phyloP scores from a whole-genome alignment of 805 yeast species.

The Metschnikowia proteae region DNA sequence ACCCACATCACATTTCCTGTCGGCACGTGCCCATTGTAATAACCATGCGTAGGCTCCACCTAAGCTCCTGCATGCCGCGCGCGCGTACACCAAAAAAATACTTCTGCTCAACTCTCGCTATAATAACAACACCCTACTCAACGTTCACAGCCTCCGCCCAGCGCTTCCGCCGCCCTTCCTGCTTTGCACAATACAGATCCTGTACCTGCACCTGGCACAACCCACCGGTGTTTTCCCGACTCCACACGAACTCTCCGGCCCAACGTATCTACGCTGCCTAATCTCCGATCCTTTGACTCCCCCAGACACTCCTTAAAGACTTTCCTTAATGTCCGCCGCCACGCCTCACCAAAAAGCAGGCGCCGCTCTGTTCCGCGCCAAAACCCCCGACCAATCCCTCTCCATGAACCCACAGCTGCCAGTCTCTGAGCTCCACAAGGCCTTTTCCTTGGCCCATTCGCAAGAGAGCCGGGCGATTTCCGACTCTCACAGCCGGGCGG shows the following conservation, averaged over 20 bases:
- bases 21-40: neutral
- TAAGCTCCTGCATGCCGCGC: neutral
- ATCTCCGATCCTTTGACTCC: neutral
- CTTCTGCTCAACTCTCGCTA: slow-evolving; percentile 1
- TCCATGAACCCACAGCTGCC: slow-evolving; percentile 9
- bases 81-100: slow-evolving; percentile 3
- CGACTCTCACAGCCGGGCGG: neutral
- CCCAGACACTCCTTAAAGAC: neutral
- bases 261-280: no score
- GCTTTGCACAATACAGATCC: slow-evolving; percentile 2
- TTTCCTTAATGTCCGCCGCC: neutral
- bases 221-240: neutral
- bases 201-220: neutral
- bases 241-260: no score
- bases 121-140: slow-evolving; percentile 1
- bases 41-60: neutral
- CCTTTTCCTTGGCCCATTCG: slow-evolving; percentile 5
- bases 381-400: neutral
- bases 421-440: slow-evolving; percentile 9
- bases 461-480: neutral
- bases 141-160: neutral
- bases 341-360: neutral
- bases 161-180: neutral
- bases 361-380: neutral
- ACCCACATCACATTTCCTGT: no score